These are phyloP conservation scores for Chamaecyparis obtusa DNA, from an alignment of 75 land plant genomes.

Conservation along the genomic window DNA sequence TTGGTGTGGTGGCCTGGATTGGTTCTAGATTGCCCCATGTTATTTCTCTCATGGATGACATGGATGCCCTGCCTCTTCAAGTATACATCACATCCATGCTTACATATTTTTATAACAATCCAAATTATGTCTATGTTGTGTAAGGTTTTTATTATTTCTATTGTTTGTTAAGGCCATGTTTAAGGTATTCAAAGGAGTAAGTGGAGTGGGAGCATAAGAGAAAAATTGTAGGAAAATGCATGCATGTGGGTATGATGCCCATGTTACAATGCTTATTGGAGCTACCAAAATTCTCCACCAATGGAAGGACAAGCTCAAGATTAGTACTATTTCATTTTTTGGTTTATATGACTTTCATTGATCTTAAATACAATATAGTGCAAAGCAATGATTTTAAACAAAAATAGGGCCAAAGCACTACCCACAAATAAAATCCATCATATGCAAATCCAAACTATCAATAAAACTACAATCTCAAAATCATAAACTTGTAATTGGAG, in stretches of 20 bases:
- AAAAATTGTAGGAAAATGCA: constrained; percentile 68
- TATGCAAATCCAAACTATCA: not conserved
- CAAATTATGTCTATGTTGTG: not conserved
- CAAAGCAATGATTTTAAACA: too few relatives aligned
- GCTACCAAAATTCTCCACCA: constrained; percentile 75
- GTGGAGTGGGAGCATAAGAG: constrained; percentile 90
- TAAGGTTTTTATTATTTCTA: not conserved
- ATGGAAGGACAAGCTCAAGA: constrained; percentile 45
- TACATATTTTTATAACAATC: not conserved
- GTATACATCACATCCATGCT: constrained; percentile 1
- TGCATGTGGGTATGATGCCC: constrained; percentile 89
- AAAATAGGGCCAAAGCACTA: not conserved
- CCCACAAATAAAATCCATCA: not conserved
- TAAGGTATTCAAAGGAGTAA: constrained; percentile 40
- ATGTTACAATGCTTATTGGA: constrained; percentile 83
- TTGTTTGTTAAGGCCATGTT: not conserved
- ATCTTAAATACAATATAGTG: too few relatives aligned
- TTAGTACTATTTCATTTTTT: not conserved
- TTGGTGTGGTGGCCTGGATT: constrained; percentile 29
- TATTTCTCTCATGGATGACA: constrained; percentile 34
- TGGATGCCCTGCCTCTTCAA: constrained; percentile 43
- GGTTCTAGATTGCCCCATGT: constrained; percentile 27
- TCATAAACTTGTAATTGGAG: not conserved
- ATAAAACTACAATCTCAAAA: not conserved
- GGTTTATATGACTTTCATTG: not conserved